A percentile compares a stretch with the other conserved stretches of the same genome.
These are phyloP conservation scores for Meyerozyma carpophila DNA, from an alignment of 1,139 yeast species.

Conservation along the genomic window DNA sequence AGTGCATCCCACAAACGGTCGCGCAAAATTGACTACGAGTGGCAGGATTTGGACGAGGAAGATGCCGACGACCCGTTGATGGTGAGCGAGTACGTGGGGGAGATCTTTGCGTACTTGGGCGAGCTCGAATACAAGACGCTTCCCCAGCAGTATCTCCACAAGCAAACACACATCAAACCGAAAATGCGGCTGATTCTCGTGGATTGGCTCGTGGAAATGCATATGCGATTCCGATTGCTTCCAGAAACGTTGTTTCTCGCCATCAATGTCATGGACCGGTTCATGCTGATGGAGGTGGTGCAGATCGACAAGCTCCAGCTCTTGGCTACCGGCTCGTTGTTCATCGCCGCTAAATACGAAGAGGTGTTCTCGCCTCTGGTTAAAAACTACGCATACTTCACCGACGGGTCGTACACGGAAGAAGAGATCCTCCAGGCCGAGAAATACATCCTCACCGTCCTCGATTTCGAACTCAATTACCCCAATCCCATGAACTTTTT, in stretches of 20 bases:
- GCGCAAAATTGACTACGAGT: conserved; percentile 47
- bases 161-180: conserved; percentile 75
- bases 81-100: conserved; percentile 91
- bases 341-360: conserved; percentile 93
- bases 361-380: conserved; percentile 91
- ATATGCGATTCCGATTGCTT: conserved; percentile 73
- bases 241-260: conserved; percentile 91
- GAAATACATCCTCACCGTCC: conserved; percentile 68
- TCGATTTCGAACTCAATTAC: conserved; percentile 76
- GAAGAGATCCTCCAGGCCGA: conserved; percentile 88
- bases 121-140: conserved; percentile 69
- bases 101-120: conserved; percentile 76
- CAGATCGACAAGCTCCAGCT: conserved; percentile 82
- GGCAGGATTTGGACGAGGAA: conserved; percentile 92
- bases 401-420: conserved; percentile 79
- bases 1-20: conserved; percentile 27
- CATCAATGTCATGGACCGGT: conserved; percentile 86
- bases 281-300: conserved; percentile 74
- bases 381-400: conserved; percentile 80
- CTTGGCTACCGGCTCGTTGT: conserved; percentile 83
- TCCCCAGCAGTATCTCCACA: conserved; percentile 71
- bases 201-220: conserved; percentile 95
- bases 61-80: conserved; percentile 89
- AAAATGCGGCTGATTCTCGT: conserved; percentile 85
- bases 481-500: conserved; percentile 94